Base-by-base conservation (phyloP, 129 eudicot species). In the Flaveria sonorensis region DNA sequence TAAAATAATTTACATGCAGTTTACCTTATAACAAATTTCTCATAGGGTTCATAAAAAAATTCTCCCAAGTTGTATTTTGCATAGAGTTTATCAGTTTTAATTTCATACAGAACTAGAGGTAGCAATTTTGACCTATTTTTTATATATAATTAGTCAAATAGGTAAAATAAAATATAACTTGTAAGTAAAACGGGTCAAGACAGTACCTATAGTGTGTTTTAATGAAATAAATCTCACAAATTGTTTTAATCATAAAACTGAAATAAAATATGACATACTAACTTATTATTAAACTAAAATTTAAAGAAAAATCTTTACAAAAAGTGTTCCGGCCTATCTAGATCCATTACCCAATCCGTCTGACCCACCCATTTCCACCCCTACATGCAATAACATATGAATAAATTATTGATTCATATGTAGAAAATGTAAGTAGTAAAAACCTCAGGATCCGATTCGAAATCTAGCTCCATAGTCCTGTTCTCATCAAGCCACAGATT, bases 401-500 rank as follows among this genome's bases (percentile, higher is more conserved):
- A 11, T 9, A 10, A 10, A 10, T 26, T 60, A 60, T 23, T 13
- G n/a, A 60, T 42, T 21, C 24, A 47, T 23, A 68, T 60, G 30
- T 32, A 68, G 73, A 3, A 57, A 39, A 68, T 2, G 23, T 19
- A 61, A 30, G n/a, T 20, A 77, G 63, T 12, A 12, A 70, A 43
- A 68, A 90, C 98, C 98, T 93, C 86, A 24, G 84, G 90, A 73
- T 93, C 96, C 11, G 88, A 82, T 9, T 93, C 90, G 32, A 93
- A 93, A 83, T 93, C 96, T 43, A 93, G 89, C 89, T 93, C 98
- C 88, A 81, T 53, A 64, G 75, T 68, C 43, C 86, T 81, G n/a
- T 84, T 91, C 61, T 93, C 93, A 52, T 81, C 83, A 23, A 83
- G 83, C 98, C 98, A 93, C 36, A 93, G 84, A 82, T 93, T 93